Evolutionary conservation across 306 rosid genomes (phyloP).

Genomic region (Malus sieversii): DNA sequence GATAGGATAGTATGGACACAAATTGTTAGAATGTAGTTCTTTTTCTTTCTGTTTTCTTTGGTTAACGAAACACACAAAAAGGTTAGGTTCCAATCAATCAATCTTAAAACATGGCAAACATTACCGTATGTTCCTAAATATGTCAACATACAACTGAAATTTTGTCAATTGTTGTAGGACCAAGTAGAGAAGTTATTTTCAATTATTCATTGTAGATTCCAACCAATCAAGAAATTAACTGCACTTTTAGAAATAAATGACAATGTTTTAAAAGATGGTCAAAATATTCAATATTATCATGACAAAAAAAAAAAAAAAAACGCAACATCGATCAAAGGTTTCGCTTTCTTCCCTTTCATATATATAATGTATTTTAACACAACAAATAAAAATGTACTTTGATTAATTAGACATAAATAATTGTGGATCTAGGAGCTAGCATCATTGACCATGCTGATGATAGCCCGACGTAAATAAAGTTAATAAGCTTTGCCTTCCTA

Average conservation of each 20-base stretch:
- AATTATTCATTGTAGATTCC: not conserved
- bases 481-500: not conserved
- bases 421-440: not conserved
- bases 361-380: not conserved
- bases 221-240: not conserved
- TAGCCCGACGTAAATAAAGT: not conserved
- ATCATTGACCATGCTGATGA: not conserved
- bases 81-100: not conserved
- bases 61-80: not conserved
- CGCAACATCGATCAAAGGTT: not conserved
- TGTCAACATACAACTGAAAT: not conserved
- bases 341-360: not conserved
- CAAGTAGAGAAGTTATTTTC: not conserved
- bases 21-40: not conserved
- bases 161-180: slow-evolving; percentile 3
- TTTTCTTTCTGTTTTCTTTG: not conserved
- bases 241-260: not conserved
- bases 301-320: not conserved
- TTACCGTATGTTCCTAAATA: not conserved
- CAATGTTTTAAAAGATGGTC: not conserved
- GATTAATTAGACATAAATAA: not conserved
- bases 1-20: not conserved
- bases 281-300: not conserved
- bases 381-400: not conserved
- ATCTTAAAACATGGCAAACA: not conserved